Evolutionary conservation across 2,329 filamentous ascomycete genomes (phyloP).

Genomic region (Kalmusia sp.): DNA sequence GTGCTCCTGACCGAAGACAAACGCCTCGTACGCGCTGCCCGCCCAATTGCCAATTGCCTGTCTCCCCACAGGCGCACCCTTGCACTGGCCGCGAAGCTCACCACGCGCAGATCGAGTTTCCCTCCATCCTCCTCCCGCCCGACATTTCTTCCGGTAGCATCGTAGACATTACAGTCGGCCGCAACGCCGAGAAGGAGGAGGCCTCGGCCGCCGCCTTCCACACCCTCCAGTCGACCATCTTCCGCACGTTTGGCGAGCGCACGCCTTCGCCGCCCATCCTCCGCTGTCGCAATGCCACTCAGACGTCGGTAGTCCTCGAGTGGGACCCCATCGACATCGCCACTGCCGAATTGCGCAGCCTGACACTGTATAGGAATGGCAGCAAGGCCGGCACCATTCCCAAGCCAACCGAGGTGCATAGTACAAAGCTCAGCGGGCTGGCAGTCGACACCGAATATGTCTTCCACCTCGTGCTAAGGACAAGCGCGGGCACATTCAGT

Average conservation of each 20-base stretch:
- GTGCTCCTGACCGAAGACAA: slow-evolving; percentile 97
- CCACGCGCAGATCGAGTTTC: slow-evolving; percentile 85
- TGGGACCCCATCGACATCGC: slow-evolving; percentile 96
- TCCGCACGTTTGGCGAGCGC: slow-evolving; percentile 80
- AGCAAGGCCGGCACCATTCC: slow-evolving; percentile 97
- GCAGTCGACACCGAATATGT: slow-evolving; percentile 97
- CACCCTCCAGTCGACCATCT: slow-evolving; percentile 87
- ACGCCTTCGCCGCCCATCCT: slow-evolving; percentile 80
- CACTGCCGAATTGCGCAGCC: slow-evolving; percentile 86
- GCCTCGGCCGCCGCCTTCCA: slow-evolving; percentile 79
- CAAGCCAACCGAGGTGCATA: slow-evolving; percentile 82
- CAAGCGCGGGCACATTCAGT: slow-evolving; percentile 84
- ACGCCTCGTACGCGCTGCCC: slow-evolving; percentile 73
- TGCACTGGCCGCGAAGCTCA: slow-evolving; percentile 30
- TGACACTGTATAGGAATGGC: slow-evolving; percentile 93
- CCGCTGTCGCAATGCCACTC: slow-evolving; percentile 94
- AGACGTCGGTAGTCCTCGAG: slow-evolving; percentile 97
- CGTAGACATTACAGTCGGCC: slow-evolving; percentile 93
- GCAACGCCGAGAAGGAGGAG: slow-evolving; percentile 81
- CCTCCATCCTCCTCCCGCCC: slow-evolving; percentile 92
- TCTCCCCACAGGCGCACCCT: slow-evolving; percentile 25
- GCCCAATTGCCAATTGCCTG: slow-evolving; percentile 22
- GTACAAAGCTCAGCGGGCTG: slow-evolving; percentile 94
- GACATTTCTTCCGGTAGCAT: slow-evolving; percentile 97
- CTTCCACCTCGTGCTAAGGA: slow-evolving; percentile 91